Conservation (phyloP, 345 rosid species). For the Lumnitzera littorea region DNA sequence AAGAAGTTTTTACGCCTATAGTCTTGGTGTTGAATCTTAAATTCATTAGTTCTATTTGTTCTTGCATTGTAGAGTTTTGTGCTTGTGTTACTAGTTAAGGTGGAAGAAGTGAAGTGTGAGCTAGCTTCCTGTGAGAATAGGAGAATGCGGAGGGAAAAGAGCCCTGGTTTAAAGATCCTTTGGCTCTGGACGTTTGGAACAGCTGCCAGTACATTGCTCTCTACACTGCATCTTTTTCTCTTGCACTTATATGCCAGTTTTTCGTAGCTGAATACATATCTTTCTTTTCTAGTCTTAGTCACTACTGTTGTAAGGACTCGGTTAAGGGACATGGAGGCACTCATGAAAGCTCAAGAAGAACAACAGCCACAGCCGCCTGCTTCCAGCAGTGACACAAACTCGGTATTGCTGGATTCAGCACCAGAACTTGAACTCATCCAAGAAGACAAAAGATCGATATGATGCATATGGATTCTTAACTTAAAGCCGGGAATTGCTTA, state of each 20-base stretch:
- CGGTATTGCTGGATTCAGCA: no score
- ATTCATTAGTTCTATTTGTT: no score
- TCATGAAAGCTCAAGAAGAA: conserved; percentile 33
- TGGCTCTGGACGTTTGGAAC: conserved; percentile 87
- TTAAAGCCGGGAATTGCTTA: no score
- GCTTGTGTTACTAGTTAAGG: no score
- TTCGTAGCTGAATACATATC: neutral
- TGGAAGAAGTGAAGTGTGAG: no score
- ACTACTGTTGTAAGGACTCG: conserved; percentile 66
- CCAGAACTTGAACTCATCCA: no score
- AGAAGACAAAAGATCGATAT: no score
- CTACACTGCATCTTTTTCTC: neutral
- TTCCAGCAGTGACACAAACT: neutral
- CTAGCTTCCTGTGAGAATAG: no score
- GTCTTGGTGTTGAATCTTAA: no score
- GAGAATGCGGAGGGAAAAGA: conserved; percentile 51
- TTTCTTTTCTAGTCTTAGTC: conserved; percentile 44
- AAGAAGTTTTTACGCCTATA: no score
- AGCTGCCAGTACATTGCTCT: conserved; percentile 43
- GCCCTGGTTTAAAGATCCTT: conserved; percentile 75
- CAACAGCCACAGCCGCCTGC: conserved; percentile 14
- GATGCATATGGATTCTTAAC: no score
- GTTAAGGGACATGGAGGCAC: conserved; percentile 52
- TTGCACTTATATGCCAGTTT: neutral
- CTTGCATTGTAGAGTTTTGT: no score